These are phyloP conservation scores for Heimioporus sp. DNA, from an alignment of 768 basidiomycete genomes.

Conservation along the genomic window DNA sequence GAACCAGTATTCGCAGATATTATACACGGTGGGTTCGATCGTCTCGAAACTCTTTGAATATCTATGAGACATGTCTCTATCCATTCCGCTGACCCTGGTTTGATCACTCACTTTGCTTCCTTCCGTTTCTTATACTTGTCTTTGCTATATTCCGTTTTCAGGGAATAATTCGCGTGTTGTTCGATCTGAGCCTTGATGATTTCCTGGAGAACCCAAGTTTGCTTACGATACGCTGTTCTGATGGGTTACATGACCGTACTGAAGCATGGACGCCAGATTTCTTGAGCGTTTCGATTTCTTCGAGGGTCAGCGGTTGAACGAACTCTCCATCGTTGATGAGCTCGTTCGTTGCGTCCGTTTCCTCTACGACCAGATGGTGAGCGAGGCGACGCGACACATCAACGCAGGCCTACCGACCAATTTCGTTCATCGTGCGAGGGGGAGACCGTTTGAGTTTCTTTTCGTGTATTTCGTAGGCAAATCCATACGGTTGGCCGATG, in stretches of 20 bases:
- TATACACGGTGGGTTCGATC: constrained; percentile 82
- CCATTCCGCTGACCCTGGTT: not conserved
- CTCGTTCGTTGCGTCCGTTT: constrained; percentile 96
- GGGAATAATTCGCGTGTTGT: constrained; percentile 83
- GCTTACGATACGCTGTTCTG: constrained; percentile 2
- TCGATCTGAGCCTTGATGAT: constrained; percentile 95
- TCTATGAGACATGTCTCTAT: constrained; percentile 39
- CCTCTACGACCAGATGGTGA: constrained; percentile 54
- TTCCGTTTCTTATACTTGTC: constrained; percentile 98
- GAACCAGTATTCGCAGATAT: constrained; percentile 89
- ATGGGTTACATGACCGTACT: constrained; percentile 39
- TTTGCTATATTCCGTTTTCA: constrained; percentile 98
- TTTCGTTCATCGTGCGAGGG: constrained; percentile 67
- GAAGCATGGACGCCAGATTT: constrained; percentile 78
- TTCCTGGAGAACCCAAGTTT: constrained; percentile 52
- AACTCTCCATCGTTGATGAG: constrained; percentile 85
- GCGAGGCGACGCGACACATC: not conserved
- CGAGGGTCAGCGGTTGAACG: constrained; percentile 78
- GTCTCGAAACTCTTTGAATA: constrained; percentile 86
- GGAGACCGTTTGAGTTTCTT: constrained; percentile 65
- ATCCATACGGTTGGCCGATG: constrained; percentile 79
- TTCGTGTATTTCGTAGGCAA: constrained; percentile 81
- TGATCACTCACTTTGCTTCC: constrained; percentile 79
- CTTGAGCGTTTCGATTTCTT: constrained; percentile 84
- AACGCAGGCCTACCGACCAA: constrained; percentile 49